Evolutionary conservation across 257 asterid species (phyloP).

Genomic region (Dorcoceras hygrometricum): DNA sequence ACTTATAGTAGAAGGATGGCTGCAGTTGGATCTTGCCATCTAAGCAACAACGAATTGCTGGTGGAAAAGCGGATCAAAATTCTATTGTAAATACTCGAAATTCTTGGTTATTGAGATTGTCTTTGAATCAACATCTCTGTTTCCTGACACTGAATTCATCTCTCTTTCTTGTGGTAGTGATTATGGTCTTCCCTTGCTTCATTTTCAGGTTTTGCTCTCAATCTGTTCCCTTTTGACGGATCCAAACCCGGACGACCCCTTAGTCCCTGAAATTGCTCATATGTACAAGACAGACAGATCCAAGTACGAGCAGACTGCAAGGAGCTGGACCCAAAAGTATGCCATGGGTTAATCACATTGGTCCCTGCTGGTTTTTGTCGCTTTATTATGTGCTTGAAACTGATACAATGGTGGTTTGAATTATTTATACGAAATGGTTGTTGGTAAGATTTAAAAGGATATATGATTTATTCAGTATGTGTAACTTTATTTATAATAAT

Average conservation of each 20-base stretch:
- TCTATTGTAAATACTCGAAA: background rate
- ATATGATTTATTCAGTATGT: slow-evolving; percentile 15
- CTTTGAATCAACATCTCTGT: background rate
- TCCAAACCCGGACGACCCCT: slow-evolving; percentile 84
- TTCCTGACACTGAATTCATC: background rate
- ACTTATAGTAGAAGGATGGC: background rate
- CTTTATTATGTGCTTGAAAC: slow-evolving; percentile 25
- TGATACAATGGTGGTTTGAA: slow-evolving; percentile 29
- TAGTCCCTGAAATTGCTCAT: slow-evolving; percentile 84
- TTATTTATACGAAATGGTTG: slow-evolving; percentile 31
- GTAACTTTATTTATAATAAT: slow-evolving; percentile 13
- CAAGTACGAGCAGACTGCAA: slow-evolving; percentile 77
- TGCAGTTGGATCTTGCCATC: background rate
- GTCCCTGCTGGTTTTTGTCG: slow-evolving; percentile 11
- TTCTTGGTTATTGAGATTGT: background rate
- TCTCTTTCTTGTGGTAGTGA: background rate
- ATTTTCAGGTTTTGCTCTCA: slow-evolving; percentile 67
- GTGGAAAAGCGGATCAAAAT: background rate
- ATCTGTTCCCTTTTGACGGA: slow-evolving; percentile 80
- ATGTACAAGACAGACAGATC: slow-evolving; percentile 81
- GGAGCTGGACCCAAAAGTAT: slow-evolving; percentile 92
- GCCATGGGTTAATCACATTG: slow-evolving; percentile 61
- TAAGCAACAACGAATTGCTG: too few species aligned
- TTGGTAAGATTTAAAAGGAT: slow-evolving; percentile 15
- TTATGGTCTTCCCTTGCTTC: background rate